Conservation (phyloP, 495 filamentous ascomycete species). For the Aspergillus affinis region DNA sequence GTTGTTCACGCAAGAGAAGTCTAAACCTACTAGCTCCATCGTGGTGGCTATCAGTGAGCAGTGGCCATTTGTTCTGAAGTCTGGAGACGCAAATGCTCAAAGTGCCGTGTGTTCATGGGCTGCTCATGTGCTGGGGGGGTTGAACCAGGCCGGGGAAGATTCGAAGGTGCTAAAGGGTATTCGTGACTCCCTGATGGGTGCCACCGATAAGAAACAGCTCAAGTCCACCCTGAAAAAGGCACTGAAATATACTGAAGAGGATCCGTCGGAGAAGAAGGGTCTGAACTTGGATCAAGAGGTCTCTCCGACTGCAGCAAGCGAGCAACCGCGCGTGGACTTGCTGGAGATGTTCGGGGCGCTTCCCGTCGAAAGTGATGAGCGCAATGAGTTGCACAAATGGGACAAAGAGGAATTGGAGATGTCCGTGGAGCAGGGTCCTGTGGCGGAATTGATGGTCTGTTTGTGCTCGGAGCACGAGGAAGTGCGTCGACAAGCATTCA, state of each 20-base stretch:
- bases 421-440: constrained; percentile 69
- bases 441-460: constrained; percentile 66
- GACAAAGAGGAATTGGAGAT: constrained; percentile 69
- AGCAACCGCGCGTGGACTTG: constrained; percentile 29
- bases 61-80: constrained; percentile 65
- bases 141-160: constrained; percentile 49
- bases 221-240: constrained; percentile 43
- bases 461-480: constrained; percentile 71
- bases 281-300: constrained; percentile 17
- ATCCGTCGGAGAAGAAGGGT: constrained; percentile 23
- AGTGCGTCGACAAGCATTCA: constrained; percentile 74
- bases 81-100: constrained; percentile 35
- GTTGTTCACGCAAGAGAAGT: constrained; percentile 36
- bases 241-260: constrained; percentile 34
- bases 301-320: constrained; percentile 7
- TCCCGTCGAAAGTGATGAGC: constrained; percentile 41
- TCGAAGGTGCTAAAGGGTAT: constrained; percentile 39
- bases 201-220: constrained; percentile 37
- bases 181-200: constrained; percentile 37
- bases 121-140: constrained; percentile 42
- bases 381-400: constrained; percentile 59
- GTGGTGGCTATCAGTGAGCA: constrained; percentile 70
- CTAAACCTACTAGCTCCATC: constrained; percentile 50
- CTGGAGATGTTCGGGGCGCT: constrained; percentile 43
- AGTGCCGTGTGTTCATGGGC: constrained; percentile 55